Conservation (phyloP, 192 early-diverging fungal species). For the Borealophlyctis nickersoniae region DNA sequence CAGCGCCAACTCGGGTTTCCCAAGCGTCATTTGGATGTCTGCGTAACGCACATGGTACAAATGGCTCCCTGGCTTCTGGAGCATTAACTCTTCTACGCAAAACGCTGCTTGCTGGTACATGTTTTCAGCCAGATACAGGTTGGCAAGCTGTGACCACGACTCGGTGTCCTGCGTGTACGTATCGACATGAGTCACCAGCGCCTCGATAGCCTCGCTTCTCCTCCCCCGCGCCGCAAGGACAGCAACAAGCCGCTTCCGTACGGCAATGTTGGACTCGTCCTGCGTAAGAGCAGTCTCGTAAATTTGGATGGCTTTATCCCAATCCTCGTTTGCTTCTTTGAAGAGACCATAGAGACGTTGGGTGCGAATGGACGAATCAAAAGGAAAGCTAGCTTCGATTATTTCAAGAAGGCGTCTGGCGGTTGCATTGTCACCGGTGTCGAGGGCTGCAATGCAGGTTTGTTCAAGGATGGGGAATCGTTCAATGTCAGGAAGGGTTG, state of each 20-base stretch:
- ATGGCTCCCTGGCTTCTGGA: conserved; percentile 84
- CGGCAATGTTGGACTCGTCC: conserved; percentile 75
- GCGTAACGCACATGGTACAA: conserved; percentile 85
- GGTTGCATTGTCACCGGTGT: conserved; percentile 64
- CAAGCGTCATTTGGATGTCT: conserved; percentile 78
- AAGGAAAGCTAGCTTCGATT: conserved; percentile 62
- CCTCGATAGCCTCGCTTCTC: conserved; percentile 64
- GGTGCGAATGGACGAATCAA: conserved; percentile 28
- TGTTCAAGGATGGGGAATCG: conserved; percentile 71
- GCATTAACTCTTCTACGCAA: conserved; percentile 87
- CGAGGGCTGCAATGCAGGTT: conserved; percentile 73
- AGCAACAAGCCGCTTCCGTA: conserved; percentile 72
- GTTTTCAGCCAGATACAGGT: conserved; percentile 67
- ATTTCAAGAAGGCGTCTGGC: conserved; percentile 61
- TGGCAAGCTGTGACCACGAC: conserved; percentile 80
- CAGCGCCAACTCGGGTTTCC: conserved; percentile 63
- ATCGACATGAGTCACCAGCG: conserved; percentile 75
- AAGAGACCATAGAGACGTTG: conserved; percentile 70
- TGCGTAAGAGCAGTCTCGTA: conserved; percentile 73
- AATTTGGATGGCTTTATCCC: conserved; percentile 61
- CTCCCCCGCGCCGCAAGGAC: conserved; percentile 66
- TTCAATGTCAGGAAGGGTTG: conserved; percentile 21
- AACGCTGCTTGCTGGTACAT: conserved; percentile 83
- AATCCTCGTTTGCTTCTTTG: conserved; percentile 72
- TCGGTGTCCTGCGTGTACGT: conserved; percentile 83